A percentile compares a stretch with the other conserved stretches of the same genome.
Conservation (phyloP, 2,329 filamentous ascomycete species). For the Aspergillus brunneoviolaceus region DNA sequence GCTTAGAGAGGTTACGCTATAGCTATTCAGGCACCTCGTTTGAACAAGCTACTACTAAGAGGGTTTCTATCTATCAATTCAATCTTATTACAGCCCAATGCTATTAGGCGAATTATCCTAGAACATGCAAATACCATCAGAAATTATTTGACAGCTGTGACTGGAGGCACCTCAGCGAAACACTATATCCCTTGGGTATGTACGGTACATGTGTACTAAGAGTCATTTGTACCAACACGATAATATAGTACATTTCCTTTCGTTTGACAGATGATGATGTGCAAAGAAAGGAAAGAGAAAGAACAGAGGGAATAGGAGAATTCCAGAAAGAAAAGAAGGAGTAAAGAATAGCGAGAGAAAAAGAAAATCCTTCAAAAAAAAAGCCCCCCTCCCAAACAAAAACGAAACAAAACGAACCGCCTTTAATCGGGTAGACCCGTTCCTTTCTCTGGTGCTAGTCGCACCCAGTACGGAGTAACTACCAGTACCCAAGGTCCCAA, state of each 20-base stretch:
- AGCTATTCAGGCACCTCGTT: background rate
- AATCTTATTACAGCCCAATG: background rate
- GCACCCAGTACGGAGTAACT: background rate
- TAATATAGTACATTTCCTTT: background rate
- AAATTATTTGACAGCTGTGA: background rate
- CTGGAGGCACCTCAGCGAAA: background rate
- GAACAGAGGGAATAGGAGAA: background rate
- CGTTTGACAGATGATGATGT: background rate
- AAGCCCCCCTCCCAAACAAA: background rate
- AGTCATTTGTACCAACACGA: no score
- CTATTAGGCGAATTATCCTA: background rate
- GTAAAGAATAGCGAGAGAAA: constrained; percentile 1
- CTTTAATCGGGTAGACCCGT: constrained; percentile 21
- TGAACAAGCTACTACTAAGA: background rate
- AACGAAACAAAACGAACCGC: constrained; percentile 1
- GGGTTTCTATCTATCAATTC: background rate
- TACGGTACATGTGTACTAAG: no score
- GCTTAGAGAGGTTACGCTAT: background rate
- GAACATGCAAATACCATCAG: background rate
- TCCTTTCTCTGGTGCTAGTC: constrained; percentile 16
- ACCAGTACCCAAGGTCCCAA: background rate
- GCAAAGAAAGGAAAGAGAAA: constrained; percentile 5
- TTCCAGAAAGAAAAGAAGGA: constrained; percentile 5
- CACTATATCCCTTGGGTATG: background rate
- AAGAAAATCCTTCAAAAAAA: background rate